A percentile compares a stretch with the other conserved stretches of the same genome.
phyloP scores from a whole-genome alignment of 2,329 filamentous ascomycete species.

The Trichoderma atroviride region DNA sequence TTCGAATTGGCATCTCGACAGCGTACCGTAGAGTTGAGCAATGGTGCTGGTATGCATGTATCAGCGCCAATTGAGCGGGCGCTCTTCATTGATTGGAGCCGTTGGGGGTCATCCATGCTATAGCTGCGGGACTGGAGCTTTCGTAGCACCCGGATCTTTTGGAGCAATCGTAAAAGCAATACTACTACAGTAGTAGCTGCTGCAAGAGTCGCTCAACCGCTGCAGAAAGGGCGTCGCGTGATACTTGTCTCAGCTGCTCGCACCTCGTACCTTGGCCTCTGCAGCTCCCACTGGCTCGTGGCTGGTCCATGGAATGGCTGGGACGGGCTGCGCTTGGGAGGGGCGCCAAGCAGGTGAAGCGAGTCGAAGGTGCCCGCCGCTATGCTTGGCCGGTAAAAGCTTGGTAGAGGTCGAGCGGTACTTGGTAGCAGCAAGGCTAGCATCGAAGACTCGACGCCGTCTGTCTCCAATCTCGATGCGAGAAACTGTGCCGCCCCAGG shows the following conservation, averaged over 20 bases:
- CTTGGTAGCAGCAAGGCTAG: neutral
- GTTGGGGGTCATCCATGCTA: neutral
- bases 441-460: neutral
- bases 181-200: neutral
- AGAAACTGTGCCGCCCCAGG: slow-evolving; percentile 3
- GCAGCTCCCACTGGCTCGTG: slow-evolving; percentile 1
- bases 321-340: neutral
- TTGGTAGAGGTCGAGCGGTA: slow-evolving; percentile 1
- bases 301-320: slow-evolving; percentile 11
- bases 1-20: neutral
- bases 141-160: neutral
- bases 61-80: neutral
- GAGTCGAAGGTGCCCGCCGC: slow-evolving; percentile 18
- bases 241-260: slow-evolving; percentile 9
- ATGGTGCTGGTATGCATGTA: neutral
- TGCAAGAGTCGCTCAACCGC: slow-evolving; percentile 5
- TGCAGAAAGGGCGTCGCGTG: slow-evolving; percentile 18
- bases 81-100: neutral
- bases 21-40: neutral
- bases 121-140: neutral
- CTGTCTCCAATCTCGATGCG: slow-evolving; percentile 22
- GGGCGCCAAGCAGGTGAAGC: neutral
- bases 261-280: slow-evolving; percentile 6
- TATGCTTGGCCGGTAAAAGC: slow-evolving; percentile 13
- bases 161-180: neutral